phyloP scores from a whole-genome alignment of 2,329 filamentous ascomycete species.

The Nannizziopsis arthrosporioides region DNA sequence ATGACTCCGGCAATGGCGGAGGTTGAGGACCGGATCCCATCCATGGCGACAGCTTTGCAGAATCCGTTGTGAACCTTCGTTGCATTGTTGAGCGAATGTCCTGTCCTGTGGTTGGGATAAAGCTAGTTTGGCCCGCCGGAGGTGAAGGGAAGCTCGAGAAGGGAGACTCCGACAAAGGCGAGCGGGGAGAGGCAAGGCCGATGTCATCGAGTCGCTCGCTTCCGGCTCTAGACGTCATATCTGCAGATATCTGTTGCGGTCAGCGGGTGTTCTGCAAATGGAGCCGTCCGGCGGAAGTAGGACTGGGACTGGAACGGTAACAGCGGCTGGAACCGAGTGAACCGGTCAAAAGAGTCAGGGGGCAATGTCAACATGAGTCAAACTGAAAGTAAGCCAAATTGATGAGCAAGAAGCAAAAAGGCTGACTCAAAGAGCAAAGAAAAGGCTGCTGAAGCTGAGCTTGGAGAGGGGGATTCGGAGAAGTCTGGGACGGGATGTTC shows the following conservation, averaged over 20 bases:
- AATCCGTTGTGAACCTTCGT: slow-evolving; percentile 88
- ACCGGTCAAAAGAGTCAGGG: neutral
- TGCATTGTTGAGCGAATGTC: slow-evolving; percentile 69
- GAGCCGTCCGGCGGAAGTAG: slow-evolving; percentile 17
- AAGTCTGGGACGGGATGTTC: slow-evolving; percentile 9
- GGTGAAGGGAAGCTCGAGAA: slow-evolving; percentile 66
- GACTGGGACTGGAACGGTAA: neutral
- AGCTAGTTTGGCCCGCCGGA: slow-evolving; percentile 53
- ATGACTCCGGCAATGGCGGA: slow-evolving; percentile 42
- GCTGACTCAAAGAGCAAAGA: neutral
- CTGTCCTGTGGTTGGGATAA: slow-evolving; percentile 49
- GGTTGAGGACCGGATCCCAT: slow-evolving; percentile 48
- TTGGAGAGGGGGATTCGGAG: neutral
- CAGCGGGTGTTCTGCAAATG: slow-evolving; percentile 5
- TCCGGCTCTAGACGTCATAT: slow-evolving; percentile 53
- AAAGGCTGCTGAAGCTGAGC: neutral
- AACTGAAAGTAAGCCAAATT: neutral
- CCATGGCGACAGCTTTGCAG: slow-evolving; percentile 67
- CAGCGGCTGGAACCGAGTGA: neutral
- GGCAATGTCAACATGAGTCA: neutral
- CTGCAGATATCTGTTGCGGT: slow-evolving; percentile 11
- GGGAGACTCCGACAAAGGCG: slow-evolving; percentile 61
- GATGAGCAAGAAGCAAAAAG: slow-evolving; percentile 10
- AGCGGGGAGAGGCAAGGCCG: slow-evolving; percentile 65
- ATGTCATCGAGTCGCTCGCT: slow-evolving; percentile 65